A percentile compares a stretch with the other conserved stretches of the same genome.
These are phyloP conservation scores for barrel medic (Medicago truncatula) DNA, from an alignment of 306 rosid species.

Conservation along the genomic window MtrunA17r5.0-ANR NC_053048.1:5772501-5773000, in stretches of 20 bases:
- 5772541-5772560: neutral
- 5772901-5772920: slow-evolving; percentile 18
- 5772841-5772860: too few relatives aligned
- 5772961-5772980: too few relatives aligned
- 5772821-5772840: too few relatives aligned
- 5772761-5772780: too few relatives aligned
- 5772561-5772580: slow-evolving; percentile 16
- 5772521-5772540: neutral
- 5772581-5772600: neutral
- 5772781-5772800: too few relatives aligned
- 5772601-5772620: slow-evolving; percentile 16
- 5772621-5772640: neutral
- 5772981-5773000: too few relatives aligned
- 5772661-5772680: slow-evolving; percentile 16
- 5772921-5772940: neutral
- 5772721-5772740: neutral
- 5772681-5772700: neutral
- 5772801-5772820: too few relatives aligned
- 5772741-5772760: too few relatives aligned
- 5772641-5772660: neutral
- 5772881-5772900: neutral
- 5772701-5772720: neutral
- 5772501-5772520: neutral
- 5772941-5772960: neutral
- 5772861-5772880: too few relatives aligned